Evolutionary conservation across 768 basidiomycete genomes (phyloP).

Genomic region (Boletus speciosus): DNA sequence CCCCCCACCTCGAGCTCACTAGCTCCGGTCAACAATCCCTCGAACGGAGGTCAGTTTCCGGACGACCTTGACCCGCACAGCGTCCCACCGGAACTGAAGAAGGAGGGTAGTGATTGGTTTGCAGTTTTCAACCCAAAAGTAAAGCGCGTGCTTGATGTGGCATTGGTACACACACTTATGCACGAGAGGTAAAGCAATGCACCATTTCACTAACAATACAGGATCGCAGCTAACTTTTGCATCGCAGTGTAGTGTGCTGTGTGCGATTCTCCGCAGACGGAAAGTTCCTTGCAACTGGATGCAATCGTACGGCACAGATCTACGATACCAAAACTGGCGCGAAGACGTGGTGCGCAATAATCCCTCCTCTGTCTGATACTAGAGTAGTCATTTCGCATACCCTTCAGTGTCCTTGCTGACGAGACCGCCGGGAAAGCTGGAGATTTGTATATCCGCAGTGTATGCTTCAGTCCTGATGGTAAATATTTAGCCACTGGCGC

Average conservation of each 20-base stretch:
- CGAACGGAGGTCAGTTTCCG: conserved; percentile 33
- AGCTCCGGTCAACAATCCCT: conserved; percentile 24
- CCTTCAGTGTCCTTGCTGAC: conserved; percentile 67
- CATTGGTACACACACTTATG: conserved; percentile 79
- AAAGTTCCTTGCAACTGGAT: conserved; percentile 90
- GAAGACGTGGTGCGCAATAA: conserved; percentile 69
- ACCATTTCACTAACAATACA: background rate
- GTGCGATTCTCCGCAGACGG: conserved; percentile 95
- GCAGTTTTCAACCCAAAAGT: conserved; percentile 82
- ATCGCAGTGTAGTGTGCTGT: conserved; percentile 73
- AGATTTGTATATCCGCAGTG: conserved; percentile 87
- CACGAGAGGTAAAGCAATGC: conserved; percentile 70
- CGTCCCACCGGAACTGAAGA: conserved; percentile 37
- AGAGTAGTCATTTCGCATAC: conserved; percentile 9
- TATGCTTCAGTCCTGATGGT: conserved; percentile 74
- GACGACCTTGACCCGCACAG: conserved; percentile 33
- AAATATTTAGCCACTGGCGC: conserved; percentile 76
- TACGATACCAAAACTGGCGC: conserved; percentile 86
- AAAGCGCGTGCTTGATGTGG: conserved; percentile 75
- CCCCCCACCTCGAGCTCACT: conserved; percentile 22
- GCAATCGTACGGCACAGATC: conserved; percentile 93
- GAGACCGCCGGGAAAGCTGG: conserved; percentile 67
- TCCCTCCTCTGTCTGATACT: background rate
- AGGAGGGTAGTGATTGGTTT: conserved; percentile 85
- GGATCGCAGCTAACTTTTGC: conserved; percentile 7